A percentile compares a stretch with the other conserved stretches of the same genome.
Evolutionary conservation across 2,329 filamentous ascomycete genomes (phyloP).

Genomic region (Scedosporium aurantiacum): DNA sequence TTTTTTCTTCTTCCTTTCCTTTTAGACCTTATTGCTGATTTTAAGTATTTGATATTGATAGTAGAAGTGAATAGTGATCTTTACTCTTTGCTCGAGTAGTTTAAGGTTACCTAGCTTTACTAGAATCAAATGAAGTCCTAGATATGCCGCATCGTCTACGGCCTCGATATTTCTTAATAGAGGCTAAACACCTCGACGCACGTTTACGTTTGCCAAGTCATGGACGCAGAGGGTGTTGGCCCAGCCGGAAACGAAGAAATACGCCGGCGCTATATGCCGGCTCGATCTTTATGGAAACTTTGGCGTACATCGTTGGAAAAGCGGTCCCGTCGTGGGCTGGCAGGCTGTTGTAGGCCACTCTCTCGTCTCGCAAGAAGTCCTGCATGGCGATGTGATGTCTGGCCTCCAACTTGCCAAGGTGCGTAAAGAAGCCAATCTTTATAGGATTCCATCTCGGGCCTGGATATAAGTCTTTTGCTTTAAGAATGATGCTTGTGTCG

Average conservation of each 20-base stretch:
- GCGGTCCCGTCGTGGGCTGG: background rate
- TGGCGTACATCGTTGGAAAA: background rate
- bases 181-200: background rate
- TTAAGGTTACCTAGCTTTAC: background rate
- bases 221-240: background rate
- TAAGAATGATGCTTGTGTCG: no score
- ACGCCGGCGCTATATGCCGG: background rate
- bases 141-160: background rate
- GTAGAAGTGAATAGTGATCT: background rate
- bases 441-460: background rate
- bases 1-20: no score
- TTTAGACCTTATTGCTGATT: no score
- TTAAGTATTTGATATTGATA: no score
- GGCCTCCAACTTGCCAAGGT: background rate
- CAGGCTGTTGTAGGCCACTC: background rate
- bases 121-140: background rate
- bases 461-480: no score
- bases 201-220: background rate
- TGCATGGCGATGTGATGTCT: background rate
- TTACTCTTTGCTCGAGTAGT: background rate
- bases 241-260: background rate
- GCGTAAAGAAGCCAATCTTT: background rate
- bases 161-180: background rate
- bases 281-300: background rate
- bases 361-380: background rate